Evolutionary conservation across 305 asterid species (phyloP).

Genomic region (Fraxinus albicans): DNA sequence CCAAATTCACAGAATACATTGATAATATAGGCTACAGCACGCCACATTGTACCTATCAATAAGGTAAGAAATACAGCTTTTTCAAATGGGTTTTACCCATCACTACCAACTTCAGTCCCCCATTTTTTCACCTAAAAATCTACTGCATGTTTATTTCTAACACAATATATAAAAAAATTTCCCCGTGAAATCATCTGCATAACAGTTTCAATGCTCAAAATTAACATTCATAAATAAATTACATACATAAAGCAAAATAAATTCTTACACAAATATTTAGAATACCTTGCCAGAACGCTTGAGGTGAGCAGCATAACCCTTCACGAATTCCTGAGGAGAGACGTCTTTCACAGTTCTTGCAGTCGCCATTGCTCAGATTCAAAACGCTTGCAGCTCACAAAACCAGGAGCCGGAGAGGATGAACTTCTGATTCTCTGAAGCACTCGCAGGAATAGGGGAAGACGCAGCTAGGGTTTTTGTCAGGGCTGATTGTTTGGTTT

Average conservation of each 20-base stretch:
- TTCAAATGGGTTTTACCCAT: neutral
- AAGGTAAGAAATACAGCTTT: neutral
- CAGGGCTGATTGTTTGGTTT: neutral
- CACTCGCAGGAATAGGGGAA: conserved; percentile 6
- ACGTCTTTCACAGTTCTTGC: neutral
- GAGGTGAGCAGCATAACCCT: neutral
- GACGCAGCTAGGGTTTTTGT: conserved; percentile 28
- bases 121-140: neutral
- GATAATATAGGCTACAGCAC: neutral
- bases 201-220: neutral
- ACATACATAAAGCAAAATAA: neutral
- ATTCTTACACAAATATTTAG: neutral
- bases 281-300: neutral
- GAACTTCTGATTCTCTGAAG: neutral
- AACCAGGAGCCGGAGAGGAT: neutral
- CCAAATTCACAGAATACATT: neutral
- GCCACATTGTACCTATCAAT: neutral
- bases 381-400: neutral
- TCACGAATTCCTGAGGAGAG: neutral
- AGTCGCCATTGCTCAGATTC: neutral
- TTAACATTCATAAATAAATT: too few relatives aligned
- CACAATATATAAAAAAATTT: neutral
- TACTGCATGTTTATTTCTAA: neutral
- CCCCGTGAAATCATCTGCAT: neutral
- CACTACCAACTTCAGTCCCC: neutral